phyloP scores from a whole-genome alignment of 1,284 basidiomycete genomes.

The Ustilago esculenta region DNA sequence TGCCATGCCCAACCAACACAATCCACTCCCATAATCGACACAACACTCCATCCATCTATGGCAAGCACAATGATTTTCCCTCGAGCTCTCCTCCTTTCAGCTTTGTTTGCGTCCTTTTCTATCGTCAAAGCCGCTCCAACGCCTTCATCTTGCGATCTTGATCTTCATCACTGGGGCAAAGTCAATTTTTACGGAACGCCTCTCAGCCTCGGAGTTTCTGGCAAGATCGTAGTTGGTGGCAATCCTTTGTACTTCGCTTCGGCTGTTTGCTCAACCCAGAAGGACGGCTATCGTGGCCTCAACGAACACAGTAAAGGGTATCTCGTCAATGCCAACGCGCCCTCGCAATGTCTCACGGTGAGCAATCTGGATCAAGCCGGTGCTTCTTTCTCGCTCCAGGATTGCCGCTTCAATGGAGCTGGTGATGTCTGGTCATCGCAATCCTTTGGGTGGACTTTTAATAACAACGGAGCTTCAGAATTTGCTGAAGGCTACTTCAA shows the following conservation, averaged over 20 bases:
- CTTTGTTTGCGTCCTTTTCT: constrained; percentile 6
- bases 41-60: no score
- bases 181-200: constrained; percentile 8
- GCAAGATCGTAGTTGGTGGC: constrained; percentile 22
- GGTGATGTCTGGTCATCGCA: constrained; percentile 18
- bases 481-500: constrained; percentile 6
- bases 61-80: constrained; percentile 18
- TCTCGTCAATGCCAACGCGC: constrained; percentile 18
- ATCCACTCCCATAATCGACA: no score
- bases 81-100: constrained; percentile 9
- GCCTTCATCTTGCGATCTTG: constrained; percentile 3
- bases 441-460: constrained; percentile 15
- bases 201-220: constrained; percentile 9
- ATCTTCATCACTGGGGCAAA: not conserved
- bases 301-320: constrained; percentile 5
- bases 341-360: constrained; percentile 19
- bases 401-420: constrained; percentile 20
- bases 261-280: constrained; percentile 1
- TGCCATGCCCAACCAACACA: no score
- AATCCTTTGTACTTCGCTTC: constrained; percentile 13
- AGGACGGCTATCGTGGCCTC: not conserved
- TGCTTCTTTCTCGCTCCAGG: constrained; percentile 18
- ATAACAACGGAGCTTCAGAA: not conserved
- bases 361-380: constrained; percentile 11
- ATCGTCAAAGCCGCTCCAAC: constrained; percentile 9